phyloP scores from a whole-genome alignment of 805 yeast species.

The Yamadazyma phyllophila region DNA sequence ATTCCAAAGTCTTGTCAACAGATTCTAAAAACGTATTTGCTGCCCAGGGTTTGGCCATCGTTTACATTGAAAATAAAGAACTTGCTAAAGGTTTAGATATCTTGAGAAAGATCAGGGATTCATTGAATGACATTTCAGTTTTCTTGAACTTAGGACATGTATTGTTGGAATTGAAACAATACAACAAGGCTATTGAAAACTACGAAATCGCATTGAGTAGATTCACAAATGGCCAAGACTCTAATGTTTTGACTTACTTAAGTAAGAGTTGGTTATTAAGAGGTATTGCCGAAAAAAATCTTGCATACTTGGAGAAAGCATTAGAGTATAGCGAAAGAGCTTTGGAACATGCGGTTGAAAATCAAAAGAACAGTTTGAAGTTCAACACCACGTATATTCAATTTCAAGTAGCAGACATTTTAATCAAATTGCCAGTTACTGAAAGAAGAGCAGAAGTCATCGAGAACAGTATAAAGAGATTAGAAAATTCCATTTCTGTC shows the following conservation, averaged over 20 bases:
- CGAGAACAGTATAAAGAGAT: constrained; percentile 50
- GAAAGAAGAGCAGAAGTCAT: constrained; percentile 65
- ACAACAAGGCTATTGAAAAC: constrained; percentile 79
- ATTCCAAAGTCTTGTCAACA: constrained; percentile 78
- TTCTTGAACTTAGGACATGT: constrained; percentile 89
- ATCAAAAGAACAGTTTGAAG: constrained; percentile 33
- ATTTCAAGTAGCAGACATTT: constrained; percentile 81
- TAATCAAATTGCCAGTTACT: constrained; percentile 56
- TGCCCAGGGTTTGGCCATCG: constrained; percentile 95
- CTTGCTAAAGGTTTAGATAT: constrained; percentile 77
- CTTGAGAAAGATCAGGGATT: constrained; percentile 84
- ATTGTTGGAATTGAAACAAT: constrained; percentile 76
- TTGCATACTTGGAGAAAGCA: constrained; percentile 58
- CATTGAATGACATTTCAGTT: constrained; percentile 79
- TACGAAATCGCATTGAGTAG: constrained; percentile 77
- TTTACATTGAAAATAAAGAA: constrained; percentile 82
- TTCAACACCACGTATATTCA: constrained; percentile 84
- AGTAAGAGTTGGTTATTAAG: constrained; percentile 89
- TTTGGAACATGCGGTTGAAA: constrained; percentile 26
- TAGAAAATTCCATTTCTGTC: constrained; percentile 58
- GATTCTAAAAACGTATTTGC: constrained; percentile 91
- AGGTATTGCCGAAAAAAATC: constrained; percentile 64
- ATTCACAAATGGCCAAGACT: constrained; percentile 60
- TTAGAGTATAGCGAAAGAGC: constrained; percentile 64
- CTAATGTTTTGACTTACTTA: constrained; percentile 65